These are phyloP conservation scores for Saccharomycopsis javanensis DNA, from an alignment of 805 yeast species.

Conservation along the genomic window DNA sequence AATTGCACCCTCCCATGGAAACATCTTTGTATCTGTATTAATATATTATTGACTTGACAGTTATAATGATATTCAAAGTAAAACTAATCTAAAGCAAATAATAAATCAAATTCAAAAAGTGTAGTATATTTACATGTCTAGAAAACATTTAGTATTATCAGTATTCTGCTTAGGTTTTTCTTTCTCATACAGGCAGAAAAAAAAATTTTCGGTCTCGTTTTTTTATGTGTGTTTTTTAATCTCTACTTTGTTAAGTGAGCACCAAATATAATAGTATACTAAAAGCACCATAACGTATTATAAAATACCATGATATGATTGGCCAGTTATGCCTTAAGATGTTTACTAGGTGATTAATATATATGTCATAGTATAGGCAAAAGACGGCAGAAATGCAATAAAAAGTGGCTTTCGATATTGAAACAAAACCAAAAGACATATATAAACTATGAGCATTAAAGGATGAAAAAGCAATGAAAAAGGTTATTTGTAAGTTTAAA, in stretches of 20 bases:
- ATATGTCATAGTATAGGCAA: too few relatives aligned
- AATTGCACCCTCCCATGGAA: conserved; percentile 60
- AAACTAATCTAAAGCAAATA: background rate
- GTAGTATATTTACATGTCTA: too few relatives aligned
- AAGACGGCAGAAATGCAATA: too few relatives aligned
- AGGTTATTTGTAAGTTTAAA: too few relatives aligned
- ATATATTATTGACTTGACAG: background rate
- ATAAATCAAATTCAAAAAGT: too few relatives aligned
- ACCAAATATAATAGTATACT: background rate
- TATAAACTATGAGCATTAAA: too few relatives aligned
- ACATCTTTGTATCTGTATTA: conserved; percentile 28
- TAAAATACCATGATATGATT: background rate
- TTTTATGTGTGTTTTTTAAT: background rate
- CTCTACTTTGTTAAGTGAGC: background rate
- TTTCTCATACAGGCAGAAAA: background rate
- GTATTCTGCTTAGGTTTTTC: too few relatives aligned
- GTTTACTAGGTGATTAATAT: background rate
- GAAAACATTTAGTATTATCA: too few relatives aligned
- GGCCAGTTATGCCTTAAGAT: background rate
- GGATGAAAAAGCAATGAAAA: too few relatives aligned
- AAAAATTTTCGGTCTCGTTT: background rate
- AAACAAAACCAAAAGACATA: too few relatives aligned
- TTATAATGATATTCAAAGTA: background rate
- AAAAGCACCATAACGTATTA: background rate
- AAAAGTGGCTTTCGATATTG: too few relatives aligned